These are phyloP conservation scores for Gossypium gossypioides DNA, from an alignment of 441 rosid species.

Conservation along the genomic window DNA sequence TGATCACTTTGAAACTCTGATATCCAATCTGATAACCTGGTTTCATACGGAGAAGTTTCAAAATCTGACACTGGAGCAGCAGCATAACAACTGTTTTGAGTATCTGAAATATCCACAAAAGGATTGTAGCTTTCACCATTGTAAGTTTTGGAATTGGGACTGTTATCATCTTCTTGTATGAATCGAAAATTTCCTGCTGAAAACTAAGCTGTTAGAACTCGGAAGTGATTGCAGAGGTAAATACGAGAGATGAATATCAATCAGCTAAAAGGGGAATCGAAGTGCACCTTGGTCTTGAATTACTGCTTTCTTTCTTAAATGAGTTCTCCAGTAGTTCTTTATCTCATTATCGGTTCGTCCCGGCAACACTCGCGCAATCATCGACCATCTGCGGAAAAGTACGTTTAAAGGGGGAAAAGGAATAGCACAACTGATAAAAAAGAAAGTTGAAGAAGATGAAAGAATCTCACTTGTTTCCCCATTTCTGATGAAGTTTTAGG, in stretches of 20 bases:
- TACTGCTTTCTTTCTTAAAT: conserved; percentile 39
- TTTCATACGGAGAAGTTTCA: conserved; percentile 43
- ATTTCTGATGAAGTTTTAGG: conserved; percentile 41
- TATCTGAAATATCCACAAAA: conserved; percentile 15
- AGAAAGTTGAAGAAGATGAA: neutral
- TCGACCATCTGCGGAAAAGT: conserved; percentile 43
- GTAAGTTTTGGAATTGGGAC: neutral
- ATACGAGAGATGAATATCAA: neutral
- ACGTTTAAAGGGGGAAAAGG: neutral
- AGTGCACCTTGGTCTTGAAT: conserved; percentile 34
- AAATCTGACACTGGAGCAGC: conserved; percentile 19
- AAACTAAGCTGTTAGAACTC: neutral
- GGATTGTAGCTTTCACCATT: conserved; percentile 15
- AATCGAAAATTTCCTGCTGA: conserved; percentile 11
- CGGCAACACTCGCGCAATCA: conserved; percentile 59
- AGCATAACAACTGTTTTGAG: conserved; percentile 11
- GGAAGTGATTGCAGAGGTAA: neutral
- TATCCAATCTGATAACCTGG: conserved; percentile 44
- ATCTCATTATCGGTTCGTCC: conserved; percentile 77
- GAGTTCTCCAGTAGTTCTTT: conserved; percentile 74
- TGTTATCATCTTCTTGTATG: conserved; percentile 6
- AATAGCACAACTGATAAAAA: neutral
- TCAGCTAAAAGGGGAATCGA: neutral
- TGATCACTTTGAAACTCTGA: conserved; percentile 25
- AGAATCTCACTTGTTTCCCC: conserved; percentile 62